Evolutionary conservation across 2,329 filamentous ascomycete genomes (phyloP), one percentile per base, ranked within the genome.

Genomic region (Plectosphaerella cucumerina): DNA sequence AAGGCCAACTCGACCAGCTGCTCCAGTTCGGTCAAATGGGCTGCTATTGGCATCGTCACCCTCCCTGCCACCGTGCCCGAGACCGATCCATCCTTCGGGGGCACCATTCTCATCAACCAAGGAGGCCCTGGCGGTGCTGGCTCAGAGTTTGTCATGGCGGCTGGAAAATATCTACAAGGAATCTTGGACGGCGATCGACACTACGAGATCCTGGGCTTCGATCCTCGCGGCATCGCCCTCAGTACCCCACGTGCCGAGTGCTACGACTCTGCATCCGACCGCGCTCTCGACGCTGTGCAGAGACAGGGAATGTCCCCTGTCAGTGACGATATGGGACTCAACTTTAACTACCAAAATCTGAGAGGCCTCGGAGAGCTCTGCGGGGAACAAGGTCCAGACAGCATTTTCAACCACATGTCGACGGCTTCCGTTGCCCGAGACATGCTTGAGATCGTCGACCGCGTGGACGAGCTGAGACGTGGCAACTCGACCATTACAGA

Each of bases 101-200:
- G 74, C 17, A 62, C 73, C 45, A 61, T 76, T 41, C 62, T 77
- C 55, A 58, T 61, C 44, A 76, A 76, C 61, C 73, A 73, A 0
- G 74, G 75, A 41, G 74, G 75, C 0, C 74, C 74, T 0, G 70
- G 73, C 23, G 68, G 62, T 18, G 71, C 70, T 1, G 74, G 74
- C 9, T 64, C 74, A 3, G 34, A 26, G 0, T 55, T 66, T 12
- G 31, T 68, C 6, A 57, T 65, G 8, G 65, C 67, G 42, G 59
- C 60, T 4, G 62, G 60, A 18, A 56, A 52, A 22, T 47, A 47
- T 4, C 17, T 47, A 2, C 44, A 35, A 17, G 15, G 10, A 2
- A 55, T 61, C n/a, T 48, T 60, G 6, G 58, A 58, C 46, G 53
- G 50, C 10, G 54, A 56, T 14, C 61, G 60, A 6, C 68, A 72